phyloP scores from a whole-genome alignment of 2,329 filamentous ascomycete species.

The Cladophialophora immunda region DNA sequence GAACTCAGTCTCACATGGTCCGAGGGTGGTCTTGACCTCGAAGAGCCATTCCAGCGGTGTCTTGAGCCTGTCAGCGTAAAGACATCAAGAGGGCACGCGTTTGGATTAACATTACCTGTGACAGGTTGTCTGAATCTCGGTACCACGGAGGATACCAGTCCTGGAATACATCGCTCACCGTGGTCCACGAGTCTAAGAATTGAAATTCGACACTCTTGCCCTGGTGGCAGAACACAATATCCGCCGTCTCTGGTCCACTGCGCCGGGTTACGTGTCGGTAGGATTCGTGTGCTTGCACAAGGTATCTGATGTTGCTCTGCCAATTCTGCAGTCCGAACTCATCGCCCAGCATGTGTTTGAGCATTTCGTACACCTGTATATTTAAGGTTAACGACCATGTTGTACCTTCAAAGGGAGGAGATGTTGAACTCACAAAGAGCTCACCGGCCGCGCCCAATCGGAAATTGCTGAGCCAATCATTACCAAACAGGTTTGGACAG shows the following conservation, averaged over 20 bases:
- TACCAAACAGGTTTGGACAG: conserved; percentile 26
- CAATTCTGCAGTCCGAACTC: conserved; percentile 25
- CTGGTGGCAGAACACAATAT: conserved; percentile 30
- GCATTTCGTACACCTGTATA: conserved; percentile 28
- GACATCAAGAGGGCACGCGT: too few relatives aligned
- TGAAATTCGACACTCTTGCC: not conserved
- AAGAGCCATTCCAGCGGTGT: conserved; percentile 30
- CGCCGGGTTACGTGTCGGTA: conserved; percentile 18
- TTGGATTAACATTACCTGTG: too few relatives aligned
- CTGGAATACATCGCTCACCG: too few relatives aligned
- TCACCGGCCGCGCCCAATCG: conserved; percentile 32
- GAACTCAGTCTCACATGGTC: conserved; percentile 32
- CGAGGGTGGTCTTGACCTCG: conserved; percentile 34
- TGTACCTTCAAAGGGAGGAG: too few relatives aligned
- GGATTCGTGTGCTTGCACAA: conserved; percentile 21
- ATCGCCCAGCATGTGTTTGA: conserved; percentile 14
- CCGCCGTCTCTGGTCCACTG: conserved; percentile 27
- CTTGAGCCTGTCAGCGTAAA: conserved; percentile 20
- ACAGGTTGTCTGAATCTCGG: too few relatives aligned
- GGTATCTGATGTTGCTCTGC: conserved; percentile 32
- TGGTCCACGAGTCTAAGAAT: too few relatives aligned
- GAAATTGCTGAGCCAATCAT: conserved; percentile 25
- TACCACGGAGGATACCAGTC: too few relatives aligned
- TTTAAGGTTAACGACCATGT: not conserved
- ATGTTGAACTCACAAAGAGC: conserved; percentile 32